These are phyloP conservation scores for Hypholoma sublateritium DNA, from an alignment of 768 basidiomycete species.

Conservation along the genomic window DNA sequence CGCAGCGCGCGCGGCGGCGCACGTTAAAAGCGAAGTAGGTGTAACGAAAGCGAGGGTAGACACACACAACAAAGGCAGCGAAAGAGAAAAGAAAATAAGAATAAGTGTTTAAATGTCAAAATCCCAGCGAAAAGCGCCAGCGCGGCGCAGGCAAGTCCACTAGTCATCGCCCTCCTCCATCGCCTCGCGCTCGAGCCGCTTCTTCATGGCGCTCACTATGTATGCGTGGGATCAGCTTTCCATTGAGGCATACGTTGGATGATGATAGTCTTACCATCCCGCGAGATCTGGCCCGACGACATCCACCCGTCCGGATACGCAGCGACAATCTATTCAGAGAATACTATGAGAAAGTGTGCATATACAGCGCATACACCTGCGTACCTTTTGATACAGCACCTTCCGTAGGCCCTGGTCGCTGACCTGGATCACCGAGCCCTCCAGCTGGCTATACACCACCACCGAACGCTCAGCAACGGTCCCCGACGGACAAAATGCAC, in stretches of 20 bases:
- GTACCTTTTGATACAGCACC: slow-evolving; percentile 74
- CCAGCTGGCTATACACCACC: slow-evolving; percentile 42
- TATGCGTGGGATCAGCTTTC: neutral
- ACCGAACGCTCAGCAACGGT: too few relatives aligned
- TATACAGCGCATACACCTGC: slow-evolving; percentile 5
- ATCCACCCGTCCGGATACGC: slow-evolving; percentile 86
- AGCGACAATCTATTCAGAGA: slow-evolving; percentile 54
- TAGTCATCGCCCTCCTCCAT: slow-evolving; percentile 48
- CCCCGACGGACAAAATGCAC: too few relatives aligned
- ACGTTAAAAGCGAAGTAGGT: too few relatives aligned
- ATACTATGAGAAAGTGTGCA: neutral
- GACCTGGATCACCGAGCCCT: slow-evolving; percentile 68
- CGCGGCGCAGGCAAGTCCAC: too few relatives aligned
- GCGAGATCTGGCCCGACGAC: slow-evolving; percentile 81
- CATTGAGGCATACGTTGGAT: neutral
- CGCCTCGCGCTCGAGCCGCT: slow-evolving; percentile 71
- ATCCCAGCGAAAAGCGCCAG: too few relatives aligned
- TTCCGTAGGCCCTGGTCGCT: slow-evolving; percentile 84
- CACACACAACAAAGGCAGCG: too few relatives aligned
- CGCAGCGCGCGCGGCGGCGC: too few relatives aligned
- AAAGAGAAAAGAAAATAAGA: too few relatives aligned
- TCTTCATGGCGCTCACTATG: slow-evolving; percentile 83
- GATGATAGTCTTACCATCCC: slow-evolving; percentile 64
- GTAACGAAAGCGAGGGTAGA: too few relatives aligned
- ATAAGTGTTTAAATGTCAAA: too few relatives aligned